These are phyloP conservation scores for Cardamine occulta DNA, from an alignment of 345 rosid species.

Conservation along the genomic window DNA sequence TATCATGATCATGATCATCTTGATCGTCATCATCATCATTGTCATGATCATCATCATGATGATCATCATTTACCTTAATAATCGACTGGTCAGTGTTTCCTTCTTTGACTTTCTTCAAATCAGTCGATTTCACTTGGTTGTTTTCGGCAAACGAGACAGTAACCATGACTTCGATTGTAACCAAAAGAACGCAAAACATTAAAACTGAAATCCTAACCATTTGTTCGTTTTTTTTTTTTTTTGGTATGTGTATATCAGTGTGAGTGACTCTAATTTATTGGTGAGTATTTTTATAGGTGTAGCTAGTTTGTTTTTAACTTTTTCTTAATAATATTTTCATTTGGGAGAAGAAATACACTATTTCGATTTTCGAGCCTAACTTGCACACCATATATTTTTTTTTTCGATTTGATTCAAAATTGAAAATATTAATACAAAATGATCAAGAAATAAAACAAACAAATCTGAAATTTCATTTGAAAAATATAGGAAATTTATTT, in stretches of 20 bases:
- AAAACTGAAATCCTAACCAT: slow-evolving; percentile 3
- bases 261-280: background rate
- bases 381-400: background rate
- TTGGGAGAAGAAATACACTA: background rate
- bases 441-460: too few relatives aligned
- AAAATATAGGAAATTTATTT: background rate
- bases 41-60: background rate
- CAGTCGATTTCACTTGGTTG: background rate
- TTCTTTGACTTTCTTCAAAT: background rate
- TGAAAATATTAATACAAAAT: background rate
- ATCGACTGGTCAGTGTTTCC: background rate
- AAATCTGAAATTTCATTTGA: background rate
- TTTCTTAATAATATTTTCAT: background rate
- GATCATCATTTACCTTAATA: background rate
- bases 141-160: slow-evolving; percentile 1
- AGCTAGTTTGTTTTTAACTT: background rate
- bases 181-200: background rate
- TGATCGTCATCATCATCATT: too few relatives aligned
- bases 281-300: background rate
- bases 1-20: too few relatives aligned
- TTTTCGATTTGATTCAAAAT: background rate
- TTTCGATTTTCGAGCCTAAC: background rate
- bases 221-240: background rate
- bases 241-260: background rate
- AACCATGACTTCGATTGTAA: slow-evolving; percentile 6